Base-by-base conservation (phyloP, 441 rosid species). In the Brassica hybrid region DNA sequence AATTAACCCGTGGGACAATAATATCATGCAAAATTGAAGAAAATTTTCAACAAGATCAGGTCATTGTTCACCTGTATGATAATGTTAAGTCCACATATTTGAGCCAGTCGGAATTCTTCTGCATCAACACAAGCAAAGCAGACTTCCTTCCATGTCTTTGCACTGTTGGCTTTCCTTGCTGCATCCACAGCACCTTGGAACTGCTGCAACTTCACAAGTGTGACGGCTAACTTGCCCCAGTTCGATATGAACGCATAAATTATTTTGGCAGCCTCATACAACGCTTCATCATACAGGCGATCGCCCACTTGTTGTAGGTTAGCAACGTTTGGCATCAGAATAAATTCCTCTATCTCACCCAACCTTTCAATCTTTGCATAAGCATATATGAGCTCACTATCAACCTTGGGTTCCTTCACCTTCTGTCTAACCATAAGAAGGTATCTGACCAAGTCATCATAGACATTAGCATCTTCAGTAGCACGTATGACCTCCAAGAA, bases 71-170 rank as follows among this genome's bases (percentile, higher is more conserved):
- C 99, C 98, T 96, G 99, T 67, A 94, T 76, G 76, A 96, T 96
- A 70, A 96, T 87, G 85, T 96, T 96, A 41, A 94, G 95, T 65
- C 99, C 99, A 82, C 99, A 93, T 61, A 96, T 96, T 76, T 96
- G 99, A 57, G 99, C 99, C 87, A 96, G 73, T 34, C 98, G 98
- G 90, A 96, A 96, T 81, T 96, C 99, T 87, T 96, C 99, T 30
- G 97, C 99, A 83, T 96, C 99, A 73, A 96, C 98, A 86, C 99
- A 96, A 64, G 99, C 98, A 91, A 96, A 96, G 88, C 99, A 96
- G 71, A 96, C 98, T 86, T 91, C 98, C 84, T 94, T 96, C 99
- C 99, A 96, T 62, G 99, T 96, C 87, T 96, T 96, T 13, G 97
- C 94, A 79, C 99, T 96, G 86, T 96, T 96, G 36, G 99, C 99